Percentiles rank a stretch among this genome's conserved stretches.
Evolutionary conservation across 345 rosid species (phyloP).

Genomic region (Rhizophora mangle): DNA sequence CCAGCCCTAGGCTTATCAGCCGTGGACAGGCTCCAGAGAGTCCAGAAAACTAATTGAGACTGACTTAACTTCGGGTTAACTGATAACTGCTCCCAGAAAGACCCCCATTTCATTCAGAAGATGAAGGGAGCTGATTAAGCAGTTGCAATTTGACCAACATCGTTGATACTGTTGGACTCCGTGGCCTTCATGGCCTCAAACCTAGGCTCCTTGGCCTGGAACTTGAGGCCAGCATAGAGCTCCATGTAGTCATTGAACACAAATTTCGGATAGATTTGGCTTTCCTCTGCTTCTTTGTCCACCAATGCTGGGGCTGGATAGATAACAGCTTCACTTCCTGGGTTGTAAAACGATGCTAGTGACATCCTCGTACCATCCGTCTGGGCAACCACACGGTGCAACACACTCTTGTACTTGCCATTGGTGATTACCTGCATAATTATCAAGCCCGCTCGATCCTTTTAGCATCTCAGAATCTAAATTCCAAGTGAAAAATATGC

Average conservation of each 20-base stretch:
- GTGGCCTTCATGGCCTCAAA: conserved; percentile 69
- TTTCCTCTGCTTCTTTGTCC: conserved; percentile 39
- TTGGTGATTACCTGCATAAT: conserved; percentile 67
- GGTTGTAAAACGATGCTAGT: conserved; percentile 86
- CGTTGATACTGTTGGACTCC: conserved; percentile 21
- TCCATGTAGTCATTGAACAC: conserved; percentile 92
- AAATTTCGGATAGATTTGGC: conserved; percentile 57
- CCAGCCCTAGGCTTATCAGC: neutral
- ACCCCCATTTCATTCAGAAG: neutral
- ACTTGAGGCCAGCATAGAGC: conserved; percentile 69
- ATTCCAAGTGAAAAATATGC: too few relatives aligned
- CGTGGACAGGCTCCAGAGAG: too few relatives aligned
- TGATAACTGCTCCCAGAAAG: neutral
- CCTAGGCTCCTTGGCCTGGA: conserved; percentile 85
- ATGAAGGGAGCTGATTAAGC: conserved; percentile 21
- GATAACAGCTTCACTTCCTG: conserved; percentile 74
- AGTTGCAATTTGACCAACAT: conserved; percentile 35
- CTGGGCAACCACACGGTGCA: conserved; percentile 76
- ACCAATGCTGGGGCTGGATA: conserved; percentile 63
- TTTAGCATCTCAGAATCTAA: too few relatives aligned
- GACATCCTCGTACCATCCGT: conserved; percentile 83
- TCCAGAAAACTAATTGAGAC: too few relatives aligned
- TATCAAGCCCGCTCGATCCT: neutral
- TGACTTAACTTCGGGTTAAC: neutral
- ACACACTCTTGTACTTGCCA: conserved; percentile 84